phyloP scores from a whole-genome alignment of 805 yeast species.

The Spathaspora boniae region DNA sequence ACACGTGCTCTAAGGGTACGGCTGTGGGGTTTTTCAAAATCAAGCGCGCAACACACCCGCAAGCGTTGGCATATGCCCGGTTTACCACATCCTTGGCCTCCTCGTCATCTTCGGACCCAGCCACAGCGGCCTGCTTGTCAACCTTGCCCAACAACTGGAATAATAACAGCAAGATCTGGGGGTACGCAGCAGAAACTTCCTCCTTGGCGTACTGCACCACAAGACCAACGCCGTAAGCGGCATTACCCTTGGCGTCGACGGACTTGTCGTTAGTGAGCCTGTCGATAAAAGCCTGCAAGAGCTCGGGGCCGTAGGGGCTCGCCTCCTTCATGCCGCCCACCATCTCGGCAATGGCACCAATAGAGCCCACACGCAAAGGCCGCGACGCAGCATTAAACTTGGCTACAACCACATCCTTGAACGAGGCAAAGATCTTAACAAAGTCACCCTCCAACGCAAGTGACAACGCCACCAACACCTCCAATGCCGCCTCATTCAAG shows the following conservation, averaged over 20 bases:
- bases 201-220: conserved; percentile 53
- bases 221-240: conserved; percentile 94
- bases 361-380: conserved; percentile 74
- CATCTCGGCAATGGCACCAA: conserved; percentile 91
- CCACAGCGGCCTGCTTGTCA: conserved; percentile 50
- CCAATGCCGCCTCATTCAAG: conserved; percentile 80
- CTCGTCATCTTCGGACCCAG: conserved; percentile 50
- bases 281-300: conserved; percentile 65
- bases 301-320: conserved; percentile 65
- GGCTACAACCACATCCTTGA: conserved; percentile 59
- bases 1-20: conserved; percentile 69
- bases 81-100: conserved; percentile 75
- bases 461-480: conserved; percentile 76
- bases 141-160: conserved; percentile 74
- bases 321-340: conserved; percentile 65
- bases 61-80: conserved; percentile 88
- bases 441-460: conserved; percentile 78
- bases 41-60: conserved; percentile 96
- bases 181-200: conserved; percentile 62
- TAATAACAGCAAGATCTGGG: conserved; percentile 69
- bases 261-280: conserved; percentile 73
- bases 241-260: conserved; percentile 86
- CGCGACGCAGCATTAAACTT: conserved; percentile 58
- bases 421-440: conserved; percentile 63
- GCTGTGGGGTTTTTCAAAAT: conserved; percentile 65